Evolutionary conservation across 164 flowering plant species (phyloP).

Genomic region (Annona squamosa): DNA sequence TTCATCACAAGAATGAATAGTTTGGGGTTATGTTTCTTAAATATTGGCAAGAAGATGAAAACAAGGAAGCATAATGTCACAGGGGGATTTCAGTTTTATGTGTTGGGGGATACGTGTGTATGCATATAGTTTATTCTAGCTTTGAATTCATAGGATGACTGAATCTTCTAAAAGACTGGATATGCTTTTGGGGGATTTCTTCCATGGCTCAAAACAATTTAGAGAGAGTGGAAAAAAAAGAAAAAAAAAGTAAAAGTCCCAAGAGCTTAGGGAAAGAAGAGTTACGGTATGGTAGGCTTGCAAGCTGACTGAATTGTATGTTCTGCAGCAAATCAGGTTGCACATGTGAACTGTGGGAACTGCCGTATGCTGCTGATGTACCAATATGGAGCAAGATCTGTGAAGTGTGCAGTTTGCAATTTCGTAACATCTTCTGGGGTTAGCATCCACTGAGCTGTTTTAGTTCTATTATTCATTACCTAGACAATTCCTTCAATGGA

Average conservation of each 20-base stretch:
- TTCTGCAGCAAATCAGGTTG: slow-evolving; percentile 86
- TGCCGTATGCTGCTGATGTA: slow-evolving; percentile 86
- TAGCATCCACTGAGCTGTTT: slow-evolving; percentile 17
- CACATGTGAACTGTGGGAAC: slow-evolving; percentile 86
- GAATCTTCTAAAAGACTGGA: too few species aligned
- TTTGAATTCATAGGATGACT: too few species aligned
- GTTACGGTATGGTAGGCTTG: too few species aligned
- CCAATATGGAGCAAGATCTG: slow-evolving; percentile 89
- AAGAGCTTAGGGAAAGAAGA: background rate
- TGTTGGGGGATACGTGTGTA: too few species aligned
- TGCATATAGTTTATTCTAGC: too few species aligned
- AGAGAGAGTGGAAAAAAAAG: too few species aligned
- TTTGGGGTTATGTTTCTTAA: background rate
- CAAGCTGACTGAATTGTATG: background rate
- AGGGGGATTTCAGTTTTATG: too few species aligned
- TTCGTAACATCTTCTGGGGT: slow-evolving; percentile 86
- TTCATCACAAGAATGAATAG: background rate
- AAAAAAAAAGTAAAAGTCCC: background rate
- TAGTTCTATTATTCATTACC: too few species aligned
- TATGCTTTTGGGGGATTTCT: too few species aligned
- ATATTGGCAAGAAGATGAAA: background rate
- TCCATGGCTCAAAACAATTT: too few species aligned
- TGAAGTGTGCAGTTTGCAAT: slow-evolving; percentile 90
- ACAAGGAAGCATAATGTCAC: background rate
- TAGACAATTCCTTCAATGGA: too few species aligned